Evolutionary conservation across 2,329 filamentous ascomycete species (phyloP).

Genomic region (Didymella exigua): DNA sequence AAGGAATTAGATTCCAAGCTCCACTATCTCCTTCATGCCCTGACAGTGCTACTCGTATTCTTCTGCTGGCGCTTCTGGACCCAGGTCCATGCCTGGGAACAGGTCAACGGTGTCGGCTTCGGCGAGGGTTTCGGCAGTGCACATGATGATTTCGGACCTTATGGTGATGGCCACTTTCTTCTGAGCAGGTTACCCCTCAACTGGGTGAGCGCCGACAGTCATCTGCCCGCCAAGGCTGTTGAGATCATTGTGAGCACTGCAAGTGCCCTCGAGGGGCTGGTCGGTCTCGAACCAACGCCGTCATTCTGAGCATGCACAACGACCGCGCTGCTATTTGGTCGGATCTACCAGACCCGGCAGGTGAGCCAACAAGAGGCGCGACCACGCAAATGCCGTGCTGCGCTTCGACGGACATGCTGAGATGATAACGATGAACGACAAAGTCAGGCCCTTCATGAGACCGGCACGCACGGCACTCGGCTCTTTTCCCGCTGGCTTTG

Average conservation of each 20-base stretch:
- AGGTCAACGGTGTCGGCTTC: constrained; percentile 4
- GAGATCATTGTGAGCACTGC: not conserved
- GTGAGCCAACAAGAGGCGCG: not conserved
- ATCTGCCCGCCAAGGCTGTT: not conserved
- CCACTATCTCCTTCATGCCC: not conserved
- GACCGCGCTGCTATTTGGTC: not conserved
- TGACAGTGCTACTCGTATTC: not conserved
- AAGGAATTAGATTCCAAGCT: not conserved
- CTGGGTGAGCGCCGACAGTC: not conserved
- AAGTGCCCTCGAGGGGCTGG: not conserved
- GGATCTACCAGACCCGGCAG: no score
- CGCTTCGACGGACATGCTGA: not conserved
- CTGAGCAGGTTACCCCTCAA: not conserved
- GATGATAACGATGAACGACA: no score
- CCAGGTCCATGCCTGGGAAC: constrained; percentile 1
- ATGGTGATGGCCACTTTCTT: not conserved
- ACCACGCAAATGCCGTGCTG: not conserved
- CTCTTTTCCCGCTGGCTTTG: not conserved
- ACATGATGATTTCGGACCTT: not conserved
- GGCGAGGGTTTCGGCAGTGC: not conserved
- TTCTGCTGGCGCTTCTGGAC: not conserved
- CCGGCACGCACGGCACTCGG: not conserved
- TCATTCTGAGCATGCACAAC: not conserved
- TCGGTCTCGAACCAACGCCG: not conserved
- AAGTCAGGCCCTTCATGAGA: not conserved